Conservation (phyloP, 257 asterid genomes). For the Gentiana straminea region DNA sequence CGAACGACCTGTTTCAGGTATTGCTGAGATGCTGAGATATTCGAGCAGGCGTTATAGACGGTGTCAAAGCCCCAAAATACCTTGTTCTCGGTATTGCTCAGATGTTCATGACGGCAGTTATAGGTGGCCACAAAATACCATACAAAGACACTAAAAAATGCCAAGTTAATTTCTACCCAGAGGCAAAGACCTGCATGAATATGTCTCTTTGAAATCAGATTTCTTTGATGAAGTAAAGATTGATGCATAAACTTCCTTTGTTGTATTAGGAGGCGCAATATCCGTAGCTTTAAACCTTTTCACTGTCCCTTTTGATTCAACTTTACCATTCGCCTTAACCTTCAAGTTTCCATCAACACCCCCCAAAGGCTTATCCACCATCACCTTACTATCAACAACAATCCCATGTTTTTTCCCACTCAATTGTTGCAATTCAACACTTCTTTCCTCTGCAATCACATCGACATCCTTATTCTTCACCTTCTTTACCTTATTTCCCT, state of each 20-base stretch:
- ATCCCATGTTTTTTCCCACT: conserved; percentile 55
- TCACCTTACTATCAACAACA: conserved; percentile 24
- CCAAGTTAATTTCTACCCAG: conserved; percentile 71
- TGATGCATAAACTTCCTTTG: conserved; percentile 61
- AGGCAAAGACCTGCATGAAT: conserved; percentile 75
- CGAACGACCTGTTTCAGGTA: too few species aligned
- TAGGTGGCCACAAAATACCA: neutral
- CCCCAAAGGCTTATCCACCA: conserved; percentile 7
- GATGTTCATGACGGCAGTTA: too few species aligned
- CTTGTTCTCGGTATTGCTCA: too few species aligned
- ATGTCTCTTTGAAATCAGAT: conserved; percentile 78
- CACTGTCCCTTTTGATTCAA: conserved; percentile 20
- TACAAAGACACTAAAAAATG: conserved; percentile 16
- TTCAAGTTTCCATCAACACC: conserved; percentile 14
- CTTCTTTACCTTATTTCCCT: conserved; percentile 30
- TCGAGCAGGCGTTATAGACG: too few species aligned
- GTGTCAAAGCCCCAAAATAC: too few species aligned
- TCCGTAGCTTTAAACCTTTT: conserved; percentile 63
- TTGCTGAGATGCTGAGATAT: too few species aligned
- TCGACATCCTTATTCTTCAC: conserved; percentile 21
- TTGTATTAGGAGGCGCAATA: conserved; percentile 59
- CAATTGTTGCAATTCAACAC: conserved; percentile 20
- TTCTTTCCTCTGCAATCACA: conserved; percentile 26
- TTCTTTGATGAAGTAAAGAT: conserved; percentile 82
- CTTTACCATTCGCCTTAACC: conserved; percentile 17